A percentile compares a stretch with the other conserved stretches of the same genome.
phyloP scores from a whole-genome alignment of 352 stramenopile species.

The Phytopythium chamaehyphon region DNA sequence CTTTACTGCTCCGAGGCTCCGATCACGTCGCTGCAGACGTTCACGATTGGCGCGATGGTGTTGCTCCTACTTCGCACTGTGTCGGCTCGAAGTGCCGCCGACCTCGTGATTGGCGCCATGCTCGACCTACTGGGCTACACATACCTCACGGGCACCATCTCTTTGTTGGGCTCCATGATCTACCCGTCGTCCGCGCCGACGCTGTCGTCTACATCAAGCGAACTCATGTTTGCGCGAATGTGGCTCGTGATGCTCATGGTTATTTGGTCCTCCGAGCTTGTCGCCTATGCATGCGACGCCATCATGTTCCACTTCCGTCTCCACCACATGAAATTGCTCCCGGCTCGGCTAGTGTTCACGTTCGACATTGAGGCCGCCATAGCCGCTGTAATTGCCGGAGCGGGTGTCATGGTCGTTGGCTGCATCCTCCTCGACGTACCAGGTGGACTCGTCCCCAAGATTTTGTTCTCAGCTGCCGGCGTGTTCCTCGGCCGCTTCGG shows the following conservation, averaged over 20 bases:
- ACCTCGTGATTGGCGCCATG: slow-evolving; percentile 26
- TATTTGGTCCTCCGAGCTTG: slow-evolving; percentile 87
- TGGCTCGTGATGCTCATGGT: slow-evolving; percentile 67
- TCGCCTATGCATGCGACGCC: slow-evolving; percentile 83
- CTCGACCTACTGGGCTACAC: slow-evolving; percentile 65
- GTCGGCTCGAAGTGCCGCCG: slow-evolving; percentile 21
- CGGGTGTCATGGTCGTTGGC: slow-evolving; percentile 75
- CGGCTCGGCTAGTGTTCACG: slow-evolving; percentile 34
- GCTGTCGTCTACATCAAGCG: slow-evolving; percentile 63
- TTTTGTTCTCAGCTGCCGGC: slow-evolving; percentile 86
- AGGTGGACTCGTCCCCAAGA: slow-evolving; percentile 71
- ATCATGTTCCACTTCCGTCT: slow-evolving; percentile 55
- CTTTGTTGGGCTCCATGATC: slow-evolving; percentile 43
- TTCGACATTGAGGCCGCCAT: slow-evolving; percentile 44
- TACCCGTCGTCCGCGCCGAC: slow-evolving; percentile 34
- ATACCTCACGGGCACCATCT: slow-evolving; percentile 66
- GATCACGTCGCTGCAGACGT: slow-evolving; percentile 31
- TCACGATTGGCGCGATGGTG: slow-evolving; percentile 23
- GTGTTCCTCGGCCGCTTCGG: slow-evolving; percentile 92
- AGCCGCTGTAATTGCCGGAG: slow-evolving; percentile 31
- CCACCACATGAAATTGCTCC: slow-evolving; percentile 34
- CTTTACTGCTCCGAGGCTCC: slow-evolving; percentile 14
- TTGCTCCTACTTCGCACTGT: slow-evolving; percentile 26
- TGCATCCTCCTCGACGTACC: slow-evolving; percentile 80
- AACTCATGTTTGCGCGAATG: slow-evolving; percentile 45